A percentile compares a stretch with the other conserved stretches of the same genome.
phyloP scores from a whole-genome alignment of 495 filamentous ascomycete species.

The Ramalina intermedia region DNA sequence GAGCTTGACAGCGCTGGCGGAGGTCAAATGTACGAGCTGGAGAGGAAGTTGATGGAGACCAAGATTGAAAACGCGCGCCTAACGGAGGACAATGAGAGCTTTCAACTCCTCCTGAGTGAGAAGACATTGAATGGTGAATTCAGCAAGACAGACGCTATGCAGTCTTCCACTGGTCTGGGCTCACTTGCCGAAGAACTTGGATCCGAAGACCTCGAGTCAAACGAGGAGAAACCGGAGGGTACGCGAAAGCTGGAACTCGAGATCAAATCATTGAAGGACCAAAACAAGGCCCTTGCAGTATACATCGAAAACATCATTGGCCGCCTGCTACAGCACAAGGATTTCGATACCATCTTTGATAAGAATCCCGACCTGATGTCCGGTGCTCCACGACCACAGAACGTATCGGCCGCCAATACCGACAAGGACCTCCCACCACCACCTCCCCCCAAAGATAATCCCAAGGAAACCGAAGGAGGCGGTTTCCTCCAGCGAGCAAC shows the following conservation, averaged over 20 bases:
- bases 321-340: constrained; percentile 80
- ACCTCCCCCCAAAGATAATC: constrained; percentile 51
- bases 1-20: constrained; percentile 89
- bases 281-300: constrained; percentile 90
- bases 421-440: constrained; percentile 77
- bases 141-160: constrained; percentile 69
- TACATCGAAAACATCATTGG: constrained; percentile 99
- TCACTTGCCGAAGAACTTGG: constrained; percentile 85
- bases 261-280: constrained; percentile 67
- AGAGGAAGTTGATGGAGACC: constrained; percentile 74
- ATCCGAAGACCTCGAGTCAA: constrained; percentile 32
- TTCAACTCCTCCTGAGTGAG: constrained; percentile 83
- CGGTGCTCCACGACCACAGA: constrained; percentile 21
- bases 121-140: constrained; percentile 92
- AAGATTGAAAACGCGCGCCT: constrained; percentile 87
- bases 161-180: constrained; percentile 32
- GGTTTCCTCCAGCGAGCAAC: constrained; percentile 64
- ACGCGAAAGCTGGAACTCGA: constrained; percentile 61
- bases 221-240: constrained; percentile 40
- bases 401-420: constrained; percentile 19
- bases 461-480: constrained; percentile 38
- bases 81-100: constrained; percentile 98
- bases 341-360: constrained; percentile 84
- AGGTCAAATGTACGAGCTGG: constrained; percentile 68
- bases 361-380: constrained; percentile 47